Evolutionary conservation across 2,329 filamentous ascomycete species (phyloP).

Genomic region (Chaetomium olivaceum): DNA sequence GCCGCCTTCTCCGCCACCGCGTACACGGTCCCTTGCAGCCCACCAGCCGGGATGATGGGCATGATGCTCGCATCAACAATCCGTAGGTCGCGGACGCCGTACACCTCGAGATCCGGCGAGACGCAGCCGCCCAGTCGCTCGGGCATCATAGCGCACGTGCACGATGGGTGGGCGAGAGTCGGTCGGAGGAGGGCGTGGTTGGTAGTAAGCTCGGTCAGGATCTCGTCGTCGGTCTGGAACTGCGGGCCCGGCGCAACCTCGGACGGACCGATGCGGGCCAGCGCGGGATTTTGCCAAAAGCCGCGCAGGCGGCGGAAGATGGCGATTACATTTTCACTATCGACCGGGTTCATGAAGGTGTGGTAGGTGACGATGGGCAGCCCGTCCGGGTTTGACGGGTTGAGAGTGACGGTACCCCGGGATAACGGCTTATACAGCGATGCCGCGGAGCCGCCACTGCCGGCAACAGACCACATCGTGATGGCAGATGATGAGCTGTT

Average conservation of each 20-base stretch:
- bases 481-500: slow-evolving; percentile 33
- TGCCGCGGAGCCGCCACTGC: slow-evolving; percentile 35
- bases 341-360: slow-evolving; percentile 43
- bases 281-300: not conserved
- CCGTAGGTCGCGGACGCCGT: slow-evolving; percentile 26
- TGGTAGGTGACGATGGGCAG: slow-evolving; percentile 42
- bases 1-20: slow-evolving; percentile 29
- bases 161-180: slow-evolving; percentile 35
- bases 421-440: slow-evolving; percentile 42
- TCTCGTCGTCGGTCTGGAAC: slow-evolving; percentile 32
- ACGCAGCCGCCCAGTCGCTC: slow-evolving; percentile 26
- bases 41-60: slow-evolving; percentile 27
- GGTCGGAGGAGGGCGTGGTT: slow-evolving; percentile 21
- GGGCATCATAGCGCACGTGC: slow-evolving; percentile 34
- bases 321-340: slow-evolving; percentile 39
- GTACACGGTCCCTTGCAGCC: slow-evolving; percentile 31
- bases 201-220: slow-evolving; percentile 32
- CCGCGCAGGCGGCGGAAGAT: slow-evolving; percentile 31
- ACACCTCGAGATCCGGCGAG: slow-evolving; percentile 25
- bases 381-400: slow-evolving; percentile 38
- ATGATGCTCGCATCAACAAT: slow-evolving; percentile 32
- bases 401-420: slow-evolving; percentile 43
- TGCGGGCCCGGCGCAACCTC: not conserved
- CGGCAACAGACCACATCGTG: slow-evolving; percentile 36
- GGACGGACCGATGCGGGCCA: not conserved